These are phyloP conservation scores for Rhizoctonia solani DNA, from an alignment of 1,284 basidiomycete species.

Conservation along the genomic window DNA sequence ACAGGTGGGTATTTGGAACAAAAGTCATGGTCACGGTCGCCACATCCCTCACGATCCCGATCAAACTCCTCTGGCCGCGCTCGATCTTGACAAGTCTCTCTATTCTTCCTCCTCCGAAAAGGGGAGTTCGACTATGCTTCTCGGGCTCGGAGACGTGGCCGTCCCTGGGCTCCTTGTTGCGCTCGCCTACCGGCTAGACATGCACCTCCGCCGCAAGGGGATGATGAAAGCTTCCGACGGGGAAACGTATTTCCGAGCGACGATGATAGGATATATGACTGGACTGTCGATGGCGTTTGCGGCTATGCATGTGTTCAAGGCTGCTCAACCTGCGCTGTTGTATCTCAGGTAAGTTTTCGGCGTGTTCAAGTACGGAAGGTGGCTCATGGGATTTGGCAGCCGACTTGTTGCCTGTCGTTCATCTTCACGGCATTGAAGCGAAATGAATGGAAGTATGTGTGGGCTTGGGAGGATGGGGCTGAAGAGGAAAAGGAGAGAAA, in stretches of 20 bases:
- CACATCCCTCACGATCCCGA: constrained; percentile 89
- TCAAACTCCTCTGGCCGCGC: constrained; percentile 88
- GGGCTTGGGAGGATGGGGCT: constrained; percentile 61
- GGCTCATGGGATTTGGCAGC: constrained; percentile 46
- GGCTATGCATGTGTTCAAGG: constrained; percentile 82
- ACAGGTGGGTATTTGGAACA: constrained; percentile 13
- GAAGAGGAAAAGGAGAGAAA: constrained; percentile 42
- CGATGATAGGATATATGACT: constrained; percentile 73
- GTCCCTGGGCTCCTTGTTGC: constrained; percentile 90
- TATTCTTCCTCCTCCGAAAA: constrained; percentile 43
- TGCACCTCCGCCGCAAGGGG: constrained; percentile 37
- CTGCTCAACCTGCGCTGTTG: constrained; percentile 89
- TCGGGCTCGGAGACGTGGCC: constrained; percentile 91
- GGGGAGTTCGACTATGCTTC: constrained; percentile 81
- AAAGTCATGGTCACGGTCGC: constrained; percentile 85
- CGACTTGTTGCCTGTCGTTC: constrained; percentile 69
- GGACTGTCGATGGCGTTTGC: constrained; percentile 82
- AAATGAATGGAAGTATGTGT: constrained; percentile 64
- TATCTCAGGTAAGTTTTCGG: constrained; percentile 74
- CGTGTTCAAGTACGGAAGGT: neutral
- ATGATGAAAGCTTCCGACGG: constrained; percentile 36
- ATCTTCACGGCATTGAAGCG: constrained; percentile 55
- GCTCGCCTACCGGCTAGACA: constrained; percentile 54
- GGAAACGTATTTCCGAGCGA: constrained; percentile 74
- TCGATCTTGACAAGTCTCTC: constrained; percentile 56